phyloP scores from a whole-genome alignment of 2,329 filamentous ascomycete genomes.

The Aspergillus floridensis region DNA sequence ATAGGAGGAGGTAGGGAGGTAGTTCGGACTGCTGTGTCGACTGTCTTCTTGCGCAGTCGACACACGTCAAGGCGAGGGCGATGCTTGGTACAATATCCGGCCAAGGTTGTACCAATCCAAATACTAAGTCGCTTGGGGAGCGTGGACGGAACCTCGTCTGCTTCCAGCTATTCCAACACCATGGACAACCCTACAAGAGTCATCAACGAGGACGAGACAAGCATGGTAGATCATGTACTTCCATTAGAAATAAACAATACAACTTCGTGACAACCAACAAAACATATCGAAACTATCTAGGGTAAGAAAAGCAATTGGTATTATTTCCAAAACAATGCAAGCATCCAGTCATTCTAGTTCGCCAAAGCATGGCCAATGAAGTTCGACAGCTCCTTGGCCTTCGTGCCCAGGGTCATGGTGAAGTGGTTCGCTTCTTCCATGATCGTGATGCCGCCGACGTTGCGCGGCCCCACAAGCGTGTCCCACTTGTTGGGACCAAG shows the following conservation, averaged over 20 bases:
- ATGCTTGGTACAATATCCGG: too few relatives aligned
- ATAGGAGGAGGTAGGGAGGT: too few relatives aligned
- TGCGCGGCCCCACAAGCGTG: constrained; percentile 40
- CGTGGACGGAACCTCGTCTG: too few relatives aligned
- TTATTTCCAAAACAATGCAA: background rate
- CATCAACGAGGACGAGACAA: background rate
- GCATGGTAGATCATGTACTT: background rate
- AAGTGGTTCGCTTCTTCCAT: constrained; percentile 38
- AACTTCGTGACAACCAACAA: constrained; percentile 3
- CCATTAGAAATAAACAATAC: background rate
- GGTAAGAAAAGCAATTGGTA: background rate
- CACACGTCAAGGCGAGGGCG: too few relatives aligned
- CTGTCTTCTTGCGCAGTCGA: too few relatives aligned
- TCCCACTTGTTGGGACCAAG: constrained; percentile 51
- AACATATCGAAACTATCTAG: background rate
- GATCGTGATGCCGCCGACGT: constrained; percentile 33
- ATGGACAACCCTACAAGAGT: background rate
- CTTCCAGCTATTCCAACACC: background rate
- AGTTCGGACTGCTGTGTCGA: too few relatives aligned
- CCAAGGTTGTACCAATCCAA: too few relatives aligned
- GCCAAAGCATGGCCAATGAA: constrained; percentile 30
- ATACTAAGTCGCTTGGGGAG: too few relatives aligned
- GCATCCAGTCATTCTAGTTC: constrained; percentile 6
- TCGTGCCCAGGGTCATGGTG: constrained; percentile 32
- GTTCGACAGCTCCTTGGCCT: constrained; percentile 29